A percentile compares a stretch with the other conserved stretches of the same genome.
phyloP scores from a whole-genome alignment of 2,329 filamentous ascomycete genomes.

The Monilinia polystroma region DNA sequence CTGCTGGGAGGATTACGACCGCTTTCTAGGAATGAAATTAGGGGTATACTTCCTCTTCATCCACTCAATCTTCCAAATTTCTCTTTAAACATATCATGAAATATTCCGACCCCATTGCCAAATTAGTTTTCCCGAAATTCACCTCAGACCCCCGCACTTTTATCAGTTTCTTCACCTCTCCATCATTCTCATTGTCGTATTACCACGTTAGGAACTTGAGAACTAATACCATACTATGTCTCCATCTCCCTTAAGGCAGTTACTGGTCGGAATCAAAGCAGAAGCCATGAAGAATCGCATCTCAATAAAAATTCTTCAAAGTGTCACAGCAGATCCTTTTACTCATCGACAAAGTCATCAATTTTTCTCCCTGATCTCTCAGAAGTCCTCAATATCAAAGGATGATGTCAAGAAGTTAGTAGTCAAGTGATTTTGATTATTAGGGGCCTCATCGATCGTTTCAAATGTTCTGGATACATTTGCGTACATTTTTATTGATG shows the following conservation, averaged over 20 bases:
- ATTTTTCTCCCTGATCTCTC: too few relatives aligned
- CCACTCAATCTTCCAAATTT: neutral
- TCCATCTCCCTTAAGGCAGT: neutral
- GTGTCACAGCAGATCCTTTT: neutral
- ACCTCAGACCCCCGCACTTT: neutral
- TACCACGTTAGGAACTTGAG: neutral
- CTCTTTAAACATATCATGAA: conserved; percentile 4
- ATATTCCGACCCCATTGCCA: conserved; percentile 1
- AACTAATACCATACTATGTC: neutral
- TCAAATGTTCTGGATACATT: neutral
- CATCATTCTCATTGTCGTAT: neutral
- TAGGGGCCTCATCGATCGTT: neutral
- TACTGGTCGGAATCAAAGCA: neutral
- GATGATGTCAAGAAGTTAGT: neutral
- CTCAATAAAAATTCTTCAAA: neutral
- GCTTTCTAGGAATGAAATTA: conserved; percentile 5
- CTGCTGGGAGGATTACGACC: neutral
- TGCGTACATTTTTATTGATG: neutral
- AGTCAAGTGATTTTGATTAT: neutral
- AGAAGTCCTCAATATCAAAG: neutral
- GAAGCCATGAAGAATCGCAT: neutral
- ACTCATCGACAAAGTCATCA: too few relatives aligned
- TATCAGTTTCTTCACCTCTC: neutral
- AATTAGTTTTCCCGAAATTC: neutral
- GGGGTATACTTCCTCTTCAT: neutral